Base-by-base conservation (phyloP, 192 early-diverging fungal genomes). In the Mycoemilia scoparia region DNA sequence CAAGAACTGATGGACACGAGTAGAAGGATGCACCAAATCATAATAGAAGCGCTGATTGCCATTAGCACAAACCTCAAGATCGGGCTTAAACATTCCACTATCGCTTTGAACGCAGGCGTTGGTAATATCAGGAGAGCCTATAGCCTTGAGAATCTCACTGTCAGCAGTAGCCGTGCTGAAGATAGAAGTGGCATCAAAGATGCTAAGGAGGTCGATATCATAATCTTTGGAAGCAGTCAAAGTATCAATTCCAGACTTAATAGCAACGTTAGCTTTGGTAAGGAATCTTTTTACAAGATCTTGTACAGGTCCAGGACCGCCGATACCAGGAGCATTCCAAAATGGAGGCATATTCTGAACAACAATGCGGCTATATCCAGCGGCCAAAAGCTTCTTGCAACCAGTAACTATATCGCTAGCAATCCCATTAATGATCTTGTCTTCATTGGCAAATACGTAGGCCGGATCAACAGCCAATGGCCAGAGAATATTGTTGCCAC, bases 1-100 rank as follows among this genome's bases (percentile, higher is more conserved):
- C 59, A 51, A 62, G 12, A 55, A 31, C 18, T 62, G 56, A 34
- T 62, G 59, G 44, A 62, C 43, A n/a, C 59, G 59, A 31, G 53
- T 44, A 10, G 59, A 47, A 0, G 59, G 59, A 16, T 62, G 59
- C 9, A 56, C 28, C 21, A 23, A 20, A 25, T 62, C 59, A 19
- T 51, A 51, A 39, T 56, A 62, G 15, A 56, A 41, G 32, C 56
- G 32, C 34, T 51, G 23, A 43, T 56, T 54, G 21, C 53, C 53
- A 39, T 62, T 51, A 10, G 29, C 12, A 39, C 59, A 62, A 0
- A 55, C 27, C 26, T n/a, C n/a, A n/a, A n/a, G n/a, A n/a, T n/a
- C n/a, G n/a, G n/a, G n/a, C n/a, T n/a, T 38, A 20, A 26, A 23
- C 11, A 34, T 32, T n/a, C n/a, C n/a, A n/a, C n/a, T n/a, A n/a